phyloP scores from a whole-genome alignment of 768 basidiomycete species.

The Auricularia sp. region DNA sequence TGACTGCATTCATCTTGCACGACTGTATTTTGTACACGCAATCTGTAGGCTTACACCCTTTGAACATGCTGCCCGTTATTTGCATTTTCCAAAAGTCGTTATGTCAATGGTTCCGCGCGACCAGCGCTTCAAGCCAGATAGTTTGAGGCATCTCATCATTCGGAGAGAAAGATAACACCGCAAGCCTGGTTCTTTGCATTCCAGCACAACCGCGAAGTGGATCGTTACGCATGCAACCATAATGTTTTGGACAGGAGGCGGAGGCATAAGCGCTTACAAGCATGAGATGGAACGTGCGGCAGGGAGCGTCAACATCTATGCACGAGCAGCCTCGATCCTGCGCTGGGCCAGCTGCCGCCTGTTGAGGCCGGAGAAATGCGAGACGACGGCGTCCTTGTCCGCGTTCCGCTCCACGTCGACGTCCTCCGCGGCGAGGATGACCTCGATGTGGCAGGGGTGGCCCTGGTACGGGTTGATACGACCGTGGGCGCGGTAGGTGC shows the following conservation, averaged over 20 bases:
- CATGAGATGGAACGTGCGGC: background rate
- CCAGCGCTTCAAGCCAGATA: no score
- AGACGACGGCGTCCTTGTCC: constrained; percentile 53
- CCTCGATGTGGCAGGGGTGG: constrained; percentile 92
- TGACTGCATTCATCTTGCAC: background rate
- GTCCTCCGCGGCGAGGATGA: constrained; percentile 73
- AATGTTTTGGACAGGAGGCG: background rate
- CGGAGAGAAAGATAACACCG: no score
- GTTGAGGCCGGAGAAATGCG: constrained; percentile 57
- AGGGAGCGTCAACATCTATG: constrained; percentile 5
- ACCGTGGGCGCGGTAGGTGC: constrained; percentile 97
- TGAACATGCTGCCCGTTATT: no score
- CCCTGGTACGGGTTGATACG: constrained; percentile 99
- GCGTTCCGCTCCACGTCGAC: constrained; percentile 87
- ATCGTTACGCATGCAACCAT: background rate
- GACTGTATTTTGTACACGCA: constrained; percentile 3
- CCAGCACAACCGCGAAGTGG: no score
- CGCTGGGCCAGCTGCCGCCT: constrained; percentile 78
- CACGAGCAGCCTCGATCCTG: constrained; percentile 75
- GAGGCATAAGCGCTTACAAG: constrained; percentile 1
- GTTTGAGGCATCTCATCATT: no score
- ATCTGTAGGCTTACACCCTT: background rate
- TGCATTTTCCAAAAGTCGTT: no score
- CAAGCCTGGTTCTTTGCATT: no score
- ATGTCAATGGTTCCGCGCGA: no score